Conservation (phyloP, 2,329 filamentous ascomycete genomes). For the Cordyceps farinosa region DNA sequence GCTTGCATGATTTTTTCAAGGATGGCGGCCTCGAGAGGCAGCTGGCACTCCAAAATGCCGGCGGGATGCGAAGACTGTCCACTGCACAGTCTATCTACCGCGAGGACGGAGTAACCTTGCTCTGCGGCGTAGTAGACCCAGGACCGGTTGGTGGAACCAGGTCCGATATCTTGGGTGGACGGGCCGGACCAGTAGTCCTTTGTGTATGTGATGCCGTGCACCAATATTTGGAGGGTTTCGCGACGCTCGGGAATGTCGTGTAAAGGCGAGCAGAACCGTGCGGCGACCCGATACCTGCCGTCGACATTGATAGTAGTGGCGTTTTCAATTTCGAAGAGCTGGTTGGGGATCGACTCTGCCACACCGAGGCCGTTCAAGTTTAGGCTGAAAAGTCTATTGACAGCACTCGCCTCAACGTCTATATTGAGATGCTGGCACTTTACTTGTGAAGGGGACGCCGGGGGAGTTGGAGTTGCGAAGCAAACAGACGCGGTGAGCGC, state of each 20-base stretch:
- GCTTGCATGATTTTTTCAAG: not conserved
- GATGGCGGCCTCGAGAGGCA: conserved; percentile 1
- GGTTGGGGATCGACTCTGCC: not conserved
- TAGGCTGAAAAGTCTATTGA: not conserved
- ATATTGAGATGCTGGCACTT: not conserved
- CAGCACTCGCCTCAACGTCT: not conserved
- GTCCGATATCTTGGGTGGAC: not conserved
- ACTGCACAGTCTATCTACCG: conserved; percentile 16
- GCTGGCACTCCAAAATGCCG: conserved; percentile 4
- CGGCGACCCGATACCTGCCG: not conserved
- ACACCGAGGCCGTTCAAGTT: not conserved
- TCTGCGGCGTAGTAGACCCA: conserved; percentile 10
- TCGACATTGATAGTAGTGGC: not conserved
- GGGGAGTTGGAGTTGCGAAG: not conserved
- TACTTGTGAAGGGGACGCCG: no score
- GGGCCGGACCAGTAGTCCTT: conserved; percentile 10
- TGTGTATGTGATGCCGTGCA: conserved; percentile 11
- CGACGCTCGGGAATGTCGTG: not conserved
- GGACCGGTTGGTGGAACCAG: conserved; percentile 1
- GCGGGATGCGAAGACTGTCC: not conserved
- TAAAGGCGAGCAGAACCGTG: not conserved
- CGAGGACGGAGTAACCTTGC: conserved; percentile 15
- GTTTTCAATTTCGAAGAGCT: not conserved
- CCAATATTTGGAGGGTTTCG: conserved; percentile 3
- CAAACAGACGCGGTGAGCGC: not conserved